Conservation (phyloP, 75 land plant genomes). For the Pinus taeda region DNA sequence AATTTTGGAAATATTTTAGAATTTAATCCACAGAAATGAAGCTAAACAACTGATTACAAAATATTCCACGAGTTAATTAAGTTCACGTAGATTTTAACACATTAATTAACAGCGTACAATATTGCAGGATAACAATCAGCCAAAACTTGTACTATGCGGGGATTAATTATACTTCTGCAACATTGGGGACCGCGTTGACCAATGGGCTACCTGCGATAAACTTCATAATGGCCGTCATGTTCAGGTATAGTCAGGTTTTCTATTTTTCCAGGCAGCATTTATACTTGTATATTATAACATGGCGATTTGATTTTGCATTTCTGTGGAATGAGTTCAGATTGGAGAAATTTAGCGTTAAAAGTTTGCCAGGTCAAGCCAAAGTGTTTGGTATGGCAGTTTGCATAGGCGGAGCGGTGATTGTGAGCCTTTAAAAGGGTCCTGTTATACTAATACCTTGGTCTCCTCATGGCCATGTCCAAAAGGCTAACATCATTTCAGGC, state of each 20-base stretch:
- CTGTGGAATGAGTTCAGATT: not conserved
- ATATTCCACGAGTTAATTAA: too few species aligned
- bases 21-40: too few species aligned
- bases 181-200: slow-evolving; percentile 42
- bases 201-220: slow-evolving; percentile 7
- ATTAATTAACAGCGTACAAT: too few species aligned
- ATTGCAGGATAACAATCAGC: slow-evolving; percentile 16
- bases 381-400: not conserved
- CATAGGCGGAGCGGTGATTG: not conserved
- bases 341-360: too few species aligned
- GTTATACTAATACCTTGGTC: not conserved
- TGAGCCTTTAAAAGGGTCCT: not conserved
- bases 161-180: slow-evolving; percentile 36
- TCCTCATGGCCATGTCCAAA: not conserved
- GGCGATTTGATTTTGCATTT: too few species aligned
- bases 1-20: too few species aligned
- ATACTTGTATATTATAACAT: too few species aligned
- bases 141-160: slow-evolving; percentile 21
- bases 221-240: too few species aligned
- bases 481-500: not conserved
- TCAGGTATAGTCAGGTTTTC: too few species aligned
- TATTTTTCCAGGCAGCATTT: too few species aligned
- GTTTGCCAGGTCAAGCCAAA: not conserved
- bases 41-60: too few species aligned
- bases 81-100: too few species aligned